phyloP scores from a whole-genome alignment of 1,284 basidiomycete species.

The Trichosporon ovoides region DNA sequence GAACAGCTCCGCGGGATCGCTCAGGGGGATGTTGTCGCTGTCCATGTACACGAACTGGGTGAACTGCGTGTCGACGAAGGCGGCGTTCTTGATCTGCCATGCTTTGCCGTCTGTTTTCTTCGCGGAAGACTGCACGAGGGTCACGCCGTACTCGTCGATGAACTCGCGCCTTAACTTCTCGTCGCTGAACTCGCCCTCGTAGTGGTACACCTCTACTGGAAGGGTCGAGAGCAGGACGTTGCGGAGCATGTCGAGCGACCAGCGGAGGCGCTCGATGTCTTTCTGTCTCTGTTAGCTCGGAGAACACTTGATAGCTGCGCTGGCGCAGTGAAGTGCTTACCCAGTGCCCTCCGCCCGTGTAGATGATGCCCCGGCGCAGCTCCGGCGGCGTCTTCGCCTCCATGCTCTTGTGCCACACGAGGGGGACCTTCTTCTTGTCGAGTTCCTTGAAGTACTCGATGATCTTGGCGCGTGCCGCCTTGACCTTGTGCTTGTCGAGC shows the following conservation, averaged over 20 bases:
- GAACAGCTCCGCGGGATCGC: constrained; percentile 49
- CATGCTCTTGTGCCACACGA: constrained; percentile 43
- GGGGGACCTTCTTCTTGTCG: constrained; percentile 36
- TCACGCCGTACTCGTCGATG: constrained; percentile 29
- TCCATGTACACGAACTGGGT: constrained; percentile 48
- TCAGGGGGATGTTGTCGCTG: constrained; percentile 50
- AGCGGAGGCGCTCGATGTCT: constrained; percentile 41
- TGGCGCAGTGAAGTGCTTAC: constrained; percentile 35
- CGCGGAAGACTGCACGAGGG: constrained; percentile 24
- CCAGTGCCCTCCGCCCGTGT: constrained; percentile 44
- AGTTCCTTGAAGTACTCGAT: constrained; percentile 43
- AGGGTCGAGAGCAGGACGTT: constrained; percentile 45
- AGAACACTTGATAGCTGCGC: background rate
- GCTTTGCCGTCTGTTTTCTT: constrained; percentile 30
- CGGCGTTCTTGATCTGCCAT: constrained; percentile 46
- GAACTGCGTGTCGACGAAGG: constrained; percentile 43
- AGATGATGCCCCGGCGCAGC: constrained; percentile 46
- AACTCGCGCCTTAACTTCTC: constrained; percentile 31
- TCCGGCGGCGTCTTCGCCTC: constrained; percentile 28
- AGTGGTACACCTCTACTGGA: constrained; percentile 51
- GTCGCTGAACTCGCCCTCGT: constrained; percentile 48
- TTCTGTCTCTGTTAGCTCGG: constrained; percentile 28
- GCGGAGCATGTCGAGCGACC: constrained; percentile 47
- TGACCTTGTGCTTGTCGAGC: constrained; percentile 38
- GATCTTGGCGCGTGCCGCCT: constrained; percentile 40